phyloP scores from a whole-genome alignment of 129 eudicot genomes.

The Flaveria trinervia region DNA sequence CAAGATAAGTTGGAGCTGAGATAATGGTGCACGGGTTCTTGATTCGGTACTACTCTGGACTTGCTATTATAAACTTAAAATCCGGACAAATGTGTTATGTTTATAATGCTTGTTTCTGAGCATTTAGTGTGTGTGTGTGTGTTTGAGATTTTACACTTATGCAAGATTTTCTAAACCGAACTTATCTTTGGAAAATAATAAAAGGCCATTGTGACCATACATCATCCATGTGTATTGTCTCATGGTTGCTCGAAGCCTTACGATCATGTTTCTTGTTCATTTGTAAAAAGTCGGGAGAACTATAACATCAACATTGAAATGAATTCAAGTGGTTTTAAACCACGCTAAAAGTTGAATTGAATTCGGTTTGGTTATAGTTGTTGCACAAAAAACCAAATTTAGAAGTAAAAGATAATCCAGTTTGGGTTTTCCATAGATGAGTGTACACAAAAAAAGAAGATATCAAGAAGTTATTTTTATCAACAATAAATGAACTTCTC shows the following conservation, averaged over 20 bases:
- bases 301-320: too few species aligned
- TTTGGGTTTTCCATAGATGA: too few species aligned
- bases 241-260: background rate
- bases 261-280: background rate
- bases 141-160: conserved; percentile 14
- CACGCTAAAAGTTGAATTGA: too few species aligned
- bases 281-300: too few species aligned
- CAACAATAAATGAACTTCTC: too few species aligned
- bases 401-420: too few species aligned
- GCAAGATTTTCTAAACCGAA: background rate
- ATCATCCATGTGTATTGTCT: background rate
- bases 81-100: background rate
- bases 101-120: conserved; percentile 8
- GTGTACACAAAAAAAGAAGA: too few species aligned
- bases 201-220: background rate
- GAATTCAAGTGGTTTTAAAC: too few species aligned
- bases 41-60: background rate
- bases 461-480: too few species aligned
- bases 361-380: too few species aligned
- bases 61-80: background rate
- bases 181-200: background rate
- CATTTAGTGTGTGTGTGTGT: background rate
- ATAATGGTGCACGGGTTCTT: background rate
- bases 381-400: too few species aligned
- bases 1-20: conserved; percentile 25